Percentiles rank a stretch among this genome's conserved stretches.
Conservation (phyloP, 805 yeast species). For the Candida adriatica region DNA sequence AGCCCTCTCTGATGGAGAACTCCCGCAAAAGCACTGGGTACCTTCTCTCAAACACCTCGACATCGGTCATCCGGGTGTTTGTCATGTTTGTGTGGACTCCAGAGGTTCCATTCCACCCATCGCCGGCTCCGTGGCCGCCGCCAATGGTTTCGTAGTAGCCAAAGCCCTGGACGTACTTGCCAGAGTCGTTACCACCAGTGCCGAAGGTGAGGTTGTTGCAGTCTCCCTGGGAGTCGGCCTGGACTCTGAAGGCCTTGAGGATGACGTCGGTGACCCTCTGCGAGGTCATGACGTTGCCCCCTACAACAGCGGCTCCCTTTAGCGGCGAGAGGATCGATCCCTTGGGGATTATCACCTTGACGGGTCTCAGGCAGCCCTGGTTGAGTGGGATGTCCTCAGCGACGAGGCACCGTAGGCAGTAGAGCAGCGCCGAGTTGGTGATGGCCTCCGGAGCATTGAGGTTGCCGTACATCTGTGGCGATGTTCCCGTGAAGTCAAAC, state of each 20-base stretch:
- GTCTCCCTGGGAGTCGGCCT: constrained; percentile 95
- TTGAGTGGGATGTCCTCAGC: constrained; percentile 49
- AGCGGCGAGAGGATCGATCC: constrained; percentile 67
- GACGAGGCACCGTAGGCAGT: constrained; percentile 72
- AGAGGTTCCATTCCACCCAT: constrained; percentile 76
- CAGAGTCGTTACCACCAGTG: constrained; percentile 50
- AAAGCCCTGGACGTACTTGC: constrained; percentile 55
- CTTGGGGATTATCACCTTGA: constrained; percentile 52
- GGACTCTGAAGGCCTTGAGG: constrained; percentile 76
- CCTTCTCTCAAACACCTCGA: constrained; percentile 81
- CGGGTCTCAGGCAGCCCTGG: constrained; percentile 46
- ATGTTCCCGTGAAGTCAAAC: constrained; percentile 83
- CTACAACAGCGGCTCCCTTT: constrained; percentile 86
- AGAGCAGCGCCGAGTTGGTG: constrained; percentile 80
- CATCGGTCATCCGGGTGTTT: constrained; percentile 87
- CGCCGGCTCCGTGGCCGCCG: constrained; percentile 93
- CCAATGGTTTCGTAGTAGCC: constrained; percentile 94
- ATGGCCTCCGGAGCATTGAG: constrained; percentile 91
- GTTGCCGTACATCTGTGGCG: constrained; percentile 84
- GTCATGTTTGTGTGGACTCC: constrained; percentile 96
- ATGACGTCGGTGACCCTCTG: constrained; percentile 90
- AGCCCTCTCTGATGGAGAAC: constrained; percentile 59
- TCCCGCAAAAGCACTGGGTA: constrained; percentile 77
- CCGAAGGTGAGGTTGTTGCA: constrained; percentile 95
- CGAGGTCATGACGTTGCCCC: constrained; percentile 92